Evolutionary conservation across 75 land plant species (phyloP).

Genomic region (Isoetes taiwanensis): DNA sequence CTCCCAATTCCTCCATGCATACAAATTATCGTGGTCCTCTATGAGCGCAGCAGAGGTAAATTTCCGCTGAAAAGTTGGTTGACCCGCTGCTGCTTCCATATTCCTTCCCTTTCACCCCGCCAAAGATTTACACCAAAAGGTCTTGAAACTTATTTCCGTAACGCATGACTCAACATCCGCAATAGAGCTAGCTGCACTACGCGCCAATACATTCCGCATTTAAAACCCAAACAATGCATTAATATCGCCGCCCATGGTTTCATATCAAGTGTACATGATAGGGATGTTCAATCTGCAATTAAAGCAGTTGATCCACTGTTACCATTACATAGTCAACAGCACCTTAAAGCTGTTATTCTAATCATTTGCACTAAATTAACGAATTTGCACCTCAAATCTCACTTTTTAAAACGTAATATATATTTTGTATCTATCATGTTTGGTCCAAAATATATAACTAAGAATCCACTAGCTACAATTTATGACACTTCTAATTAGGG

Average conservation of each 20-base stretch:
- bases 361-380: too few relatives aligned
- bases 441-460: background rate
- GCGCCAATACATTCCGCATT: constrained; percentile 21
- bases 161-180: too few relatives aligned
- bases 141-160: too few relatives aligned
- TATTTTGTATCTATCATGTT: background rate
- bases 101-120: constrained; percentile 4
- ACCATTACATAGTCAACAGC: too few relatives aligned
- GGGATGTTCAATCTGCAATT: background rate
- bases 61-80: background rate
- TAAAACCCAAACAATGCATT: constrained; percentile 2
- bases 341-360: too few relatives aligned
- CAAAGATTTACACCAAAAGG: background rate
- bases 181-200: constrained; percentile 52
- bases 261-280: constrained; percentile 1
- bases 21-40: constrained; percentile 1
- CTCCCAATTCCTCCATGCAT: constrained; percentile 6
- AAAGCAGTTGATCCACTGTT: too few relatives aligned
- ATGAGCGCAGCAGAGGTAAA: background rate
- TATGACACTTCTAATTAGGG: too few relatives aligned
- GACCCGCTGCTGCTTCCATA: background rate
- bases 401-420: too few relatives aligned
- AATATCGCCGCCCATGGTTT: background rate
- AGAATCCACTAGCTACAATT: background rate
- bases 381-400: too few relatives aligned